phyloP scores from a whole-genome alignment of 2,329 filamentous ascomycete species.

The Phyllosticta citribraziliensis region DNA sequence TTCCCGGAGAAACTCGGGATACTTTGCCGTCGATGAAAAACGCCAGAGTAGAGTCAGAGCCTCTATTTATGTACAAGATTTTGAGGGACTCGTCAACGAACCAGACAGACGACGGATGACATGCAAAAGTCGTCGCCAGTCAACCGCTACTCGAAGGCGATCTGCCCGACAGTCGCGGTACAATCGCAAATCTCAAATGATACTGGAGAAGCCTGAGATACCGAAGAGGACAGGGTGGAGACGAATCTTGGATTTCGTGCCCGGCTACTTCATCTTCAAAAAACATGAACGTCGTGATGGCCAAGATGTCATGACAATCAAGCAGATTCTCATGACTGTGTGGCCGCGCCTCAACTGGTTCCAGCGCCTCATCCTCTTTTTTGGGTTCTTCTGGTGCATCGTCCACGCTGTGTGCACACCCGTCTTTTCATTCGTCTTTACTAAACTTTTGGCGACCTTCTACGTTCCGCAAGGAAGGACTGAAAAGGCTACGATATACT shows the following conservation, averaged over 20 bases:
- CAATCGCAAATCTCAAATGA: background rate
- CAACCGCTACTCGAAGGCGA: background rate
- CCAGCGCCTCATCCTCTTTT: constrained; percentile 46
- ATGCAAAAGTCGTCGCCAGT: background rate
- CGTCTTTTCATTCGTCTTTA: constrained; percentile 65
- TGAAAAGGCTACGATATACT: constrained; percentile 52
- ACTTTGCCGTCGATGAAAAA: background rate
- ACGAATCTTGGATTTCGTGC: background rate
- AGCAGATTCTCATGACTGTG: constrained; percentile 55
- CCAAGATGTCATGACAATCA: constrained; percentile 26
- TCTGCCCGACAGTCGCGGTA: background rate
- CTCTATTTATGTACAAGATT: background rate
- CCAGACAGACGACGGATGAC: background rate
- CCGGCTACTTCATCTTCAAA: background rate
- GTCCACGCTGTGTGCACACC: constrained; percentile 60
- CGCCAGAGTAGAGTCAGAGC: background rate
- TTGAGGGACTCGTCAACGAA: background rate
- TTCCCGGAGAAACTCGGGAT: background rate
- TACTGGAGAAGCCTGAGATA: background rate
- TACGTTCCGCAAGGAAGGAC: constrained; percentile 43
- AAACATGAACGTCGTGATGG: background rate
- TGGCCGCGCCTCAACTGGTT: constrained; percentile 52
- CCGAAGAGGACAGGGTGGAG: background rate
- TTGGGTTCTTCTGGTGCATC: constrained; percentile 53
- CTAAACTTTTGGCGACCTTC: constrained; percentile 62